phyloP scores from a whole-genome alignment of 371 early-diverging fungal species.

The Mucor velutinosus region DNA sequence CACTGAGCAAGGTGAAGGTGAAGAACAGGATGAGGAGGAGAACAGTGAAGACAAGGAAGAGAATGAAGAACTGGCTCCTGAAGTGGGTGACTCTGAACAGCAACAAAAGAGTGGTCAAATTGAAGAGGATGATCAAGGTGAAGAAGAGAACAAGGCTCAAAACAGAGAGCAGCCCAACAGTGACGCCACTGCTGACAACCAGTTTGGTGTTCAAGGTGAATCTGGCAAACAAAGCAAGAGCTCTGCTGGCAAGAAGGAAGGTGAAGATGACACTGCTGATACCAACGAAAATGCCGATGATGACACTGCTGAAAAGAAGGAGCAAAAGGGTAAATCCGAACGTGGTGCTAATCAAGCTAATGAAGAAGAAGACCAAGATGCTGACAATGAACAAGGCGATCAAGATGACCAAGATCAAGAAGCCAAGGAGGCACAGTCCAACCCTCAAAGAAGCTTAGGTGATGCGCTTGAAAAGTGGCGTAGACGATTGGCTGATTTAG shows the following conservation, averaged over 20 bases:
- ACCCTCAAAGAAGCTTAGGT: conserved; percentile 84
- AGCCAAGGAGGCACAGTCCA: conserved; percentile 42
- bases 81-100: conserved; percentile 56
- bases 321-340: conserved; percentile 44
- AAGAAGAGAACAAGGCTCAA: conserved; percentile 38
- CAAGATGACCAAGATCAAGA: conserved; percentile 27
- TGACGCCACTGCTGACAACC: conserved; percentile 58
- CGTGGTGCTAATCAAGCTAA: conserved; percentile 47
- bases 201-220: conserved; percentile 73
- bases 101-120: conserved; percentile 36
- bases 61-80: conserved; percentile 45
- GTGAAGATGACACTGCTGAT: conserved; percentile 41
- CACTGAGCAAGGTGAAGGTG: conserved; percentile 46
- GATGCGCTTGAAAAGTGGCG: conserved; percentile 92
- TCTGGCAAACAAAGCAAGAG: conserved; percentile 60
- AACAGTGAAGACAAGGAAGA: conserved; percentile 47
- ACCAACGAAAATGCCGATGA: conserved; percentile 32
- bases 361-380: conserved; percentile 35
- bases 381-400: conserved; percentile 17
- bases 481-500: conserved; percentile 73
- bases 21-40: conserved; percentile 44
- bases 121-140: conserved; percentile 41
- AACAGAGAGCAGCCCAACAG: conserved; percentile 54
- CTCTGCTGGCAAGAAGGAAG: conserved; percentile 54
- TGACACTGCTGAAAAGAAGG: conserved; percentile 32